Evolutionary conservation across 805 yeast genomes (phyloP), one percentile per base, ranked within the genome.

Genomic region (Candida sonorensis): DNA sequence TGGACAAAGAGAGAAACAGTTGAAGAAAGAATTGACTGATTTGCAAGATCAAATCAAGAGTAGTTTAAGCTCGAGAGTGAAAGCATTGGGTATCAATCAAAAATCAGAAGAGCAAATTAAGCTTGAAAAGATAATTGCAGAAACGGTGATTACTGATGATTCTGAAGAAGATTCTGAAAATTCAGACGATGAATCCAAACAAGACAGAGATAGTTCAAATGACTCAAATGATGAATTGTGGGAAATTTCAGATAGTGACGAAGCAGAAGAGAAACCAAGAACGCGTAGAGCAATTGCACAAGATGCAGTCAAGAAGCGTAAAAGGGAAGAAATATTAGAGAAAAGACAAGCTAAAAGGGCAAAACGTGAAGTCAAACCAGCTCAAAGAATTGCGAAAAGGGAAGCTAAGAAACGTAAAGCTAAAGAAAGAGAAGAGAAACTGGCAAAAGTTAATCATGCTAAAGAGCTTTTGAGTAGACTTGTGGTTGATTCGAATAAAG

Each of bases 1-100:
- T 69, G 96, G 96, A 3, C 63, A 61, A 31, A 61, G 94, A 28
- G 97, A 87, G 49, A 66, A 75, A 12, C 65, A 61, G 23, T 64
- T 88, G 29, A 60, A 73, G 24, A 80, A 78, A 44, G 94, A 82
- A 45, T 51, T 84, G 26, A 50, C 58, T 7, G 55, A 59, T 4
- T 65, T 76, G 16, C 68, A 71, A 40, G 80, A 72, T 9, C 67
- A 70, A 12, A 65, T 82, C 16, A 51, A 52, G 21, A 56, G 65
- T 10, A 72, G 86, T 44, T 72, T 83, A 43, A 61, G 54, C 9
- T 69, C 84, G 1, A 67, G 94, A 37, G 61, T 71, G 17, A 68
- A 67, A 36, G 74, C 80, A 3, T 52, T 78, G 32, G 64, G 63
- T 35, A 40, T 69, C 17, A 75, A 66, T 30, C 49, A 46, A 17